These are phyloP conservation scores for Diplogelasinospora grovesii DNA, from an alignment of 495 filamentous ascomycete genomes.

Conservation along the genomic window DNA sequence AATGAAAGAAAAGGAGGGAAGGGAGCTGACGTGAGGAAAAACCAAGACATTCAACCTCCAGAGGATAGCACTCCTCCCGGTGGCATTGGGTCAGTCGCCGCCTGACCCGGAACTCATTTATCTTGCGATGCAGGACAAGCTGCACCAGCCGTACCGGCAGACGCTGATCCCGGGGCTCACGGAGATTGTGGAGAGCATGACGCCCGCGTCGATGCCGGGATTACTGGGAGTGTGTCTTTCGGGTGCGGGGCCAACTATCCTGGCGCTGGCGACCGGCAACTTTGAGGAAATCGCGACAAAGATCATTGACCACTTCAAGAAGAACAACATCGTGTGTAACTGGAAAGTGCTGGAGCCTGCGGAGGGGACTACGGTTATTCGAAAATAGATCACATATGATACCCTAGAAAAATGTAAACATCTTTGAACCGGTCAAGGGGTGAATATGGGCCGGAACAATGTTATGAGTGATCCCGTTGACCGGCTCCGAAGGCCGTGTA, in stretches of 20 bases:
- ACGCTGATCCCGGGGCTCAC: constrained; percentile 82
- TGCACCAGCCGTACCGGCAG: constrained; percentile 91
- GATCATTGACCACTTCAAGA: constrained; percentile 61
- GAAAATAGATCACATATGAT: constrained; percentile 17
- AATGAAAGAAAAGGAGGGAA: too few relatives aligned
- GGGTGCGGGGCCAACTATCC: constrained; percentile 88
- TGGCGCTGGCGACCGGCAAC: constrained; percentile 81
- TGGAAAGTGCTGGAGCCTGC: constrained; percentile 89
- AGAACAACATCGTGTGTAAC: constrained; percentile 59
- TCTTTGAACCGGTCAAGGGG: too few relatives aligned
- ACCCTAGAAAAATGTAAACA: too few relatives aligned
- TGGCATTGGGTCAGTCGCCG: constrained; percentile 76
- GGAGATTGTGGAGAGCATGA: constrained; percentile 83
- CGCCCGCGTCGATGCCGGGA: constrained; percentile 74
- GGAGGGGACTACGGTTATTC: constrained; percentile 64
- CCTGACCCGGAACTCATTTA: constrained; percentile 92
- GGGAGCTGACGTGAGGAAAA: too few relatives aligned
- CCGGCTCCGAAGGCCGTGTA: too few relatives aligned
- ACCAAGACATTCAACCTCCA: constrained; percentile 93
- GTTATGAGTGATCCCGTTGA: too few relatives aligned
- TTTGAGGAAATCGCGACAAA: constrained; percentile 76
- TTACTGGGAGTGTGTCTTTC: constrained; percentile 88
- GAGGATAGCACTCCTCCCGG: constrained; percentile 78
- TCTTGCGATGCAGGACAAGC: constrained; percentile 93
- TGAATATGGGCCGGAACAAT: too few relatives aligned